Base-by-base conservation (phyloP, 1,139 yeast genomes). In the Tardiomyces digboiensis region DNA sequence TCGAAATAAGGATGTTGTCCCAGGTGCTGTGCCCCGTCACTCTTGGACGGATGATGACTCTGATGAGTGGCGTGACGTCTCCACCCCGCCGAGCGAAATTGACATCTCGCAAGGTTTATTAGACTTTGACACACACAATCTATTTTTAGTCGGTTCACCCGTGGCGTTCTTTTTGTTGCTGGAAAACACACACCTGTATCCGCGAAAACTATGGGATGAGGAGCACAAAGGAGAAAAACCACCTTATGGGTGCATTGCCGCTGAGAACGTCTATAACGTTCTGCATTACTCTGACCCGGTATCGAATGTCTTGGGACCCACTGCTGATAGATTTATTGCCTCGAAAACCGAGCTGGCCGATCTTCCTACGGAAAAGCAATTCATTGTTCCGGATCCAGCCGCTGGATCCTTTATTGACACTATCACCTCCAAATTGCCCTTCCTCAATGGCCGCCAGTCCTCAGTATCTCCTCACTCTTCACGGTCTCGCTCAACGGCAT, bases 81-180 rank as follows among this genome's bases (percentile, higher is more conserved):
- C 26, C 12, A 22, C 26, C 26, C 26, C 26, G 10, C n/a, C n/a
- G n/a, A n/a, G n/a, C n/a, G 26, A 22, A n/a, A 16, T 13, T 16
- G 33, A 26, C 10, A 26, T 16, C 16, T 26, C 33, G 10, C 16
- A 5, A n/a, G 33, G 33, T 20, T 10, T 26, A 21, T 51, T 89
- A 29, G 70, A 74, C 38, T 91, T 91, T 58, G 75, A 80, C 13
- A 88, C 86, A 2, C 79, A 79, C 14, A 83, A 83, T 54, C 71
- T 82, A 51, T 88, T 88, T 58, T 76, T 88, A 22, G 75, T 83
- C 16, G 98, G 98, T 0, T 85, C 95, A 2, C 97, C 97, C 1
- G 79, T 83, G 19, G 97, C 95, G 2, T 80, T 88, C 40, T 88
- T 91, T 50, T 50, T 65, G 45, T 51, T 65, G 10, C 52, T 65